phyloP scores from a whole-genome alignment of 768 basidiomycete genomes.

The Tricholoma terreum region DNA sequence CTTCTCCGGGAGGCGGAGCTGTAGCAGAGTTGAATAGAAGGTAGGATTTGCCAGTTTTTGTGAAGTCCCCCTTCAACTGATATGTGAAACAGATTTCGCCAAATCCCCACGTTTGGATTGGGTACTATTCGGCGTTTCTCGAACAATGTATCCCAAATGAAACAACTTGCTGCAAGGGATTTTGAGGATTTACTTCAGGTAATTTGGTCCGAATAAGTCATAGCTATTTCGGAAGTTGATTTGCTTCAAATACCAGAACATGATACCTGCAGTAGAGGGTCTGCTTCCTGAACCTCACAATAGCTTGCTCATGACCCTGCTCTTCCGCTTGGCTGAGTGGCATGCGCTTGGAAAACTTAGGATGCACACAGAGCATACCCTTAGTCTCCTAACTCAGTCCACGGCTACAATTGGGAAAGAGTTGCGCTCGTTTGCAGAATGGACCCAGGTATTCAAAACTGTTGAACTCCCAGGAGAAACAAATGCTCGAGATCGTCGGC shows the following conservation, averaged over 20 bases:
- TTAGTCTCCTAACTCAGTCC: conserved; percentile 15
- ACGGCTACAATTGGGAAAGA: conserved; percentile 18
- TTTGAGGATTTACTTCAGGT: conserved; percentile 31
- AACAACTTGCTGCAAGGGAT: conserved; percentile 20
- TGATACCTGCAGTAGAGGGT: conserved; percentile 32
- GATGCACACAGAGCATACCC: conserved; percentile 23
- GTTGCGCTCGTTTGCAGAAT: conserved; percentile 17
- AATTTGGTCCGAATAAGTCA: not conserved
- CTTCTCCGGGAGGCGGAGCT: not conserved
- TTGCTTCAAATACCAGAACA: conserved; percentile 17
- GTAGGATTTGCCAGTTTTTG: not conserved
- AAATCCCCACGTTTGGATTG: no score
- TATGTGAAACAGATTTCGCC: conserved; percentile 21
- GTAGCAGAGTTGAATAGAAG: conserved; percentile 3
- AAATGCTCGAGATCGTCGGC: not conserved
- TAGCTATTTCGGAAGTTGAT: not conserved
- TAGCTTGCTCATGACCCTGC: conserved; percentile 13
- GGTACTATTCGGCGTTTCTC: no score
- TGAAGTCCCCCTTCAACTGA: not conserved
- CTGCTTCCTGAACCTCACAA: conserved; percentile 27
- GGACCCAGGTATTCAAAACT: conserved; percentile 20
- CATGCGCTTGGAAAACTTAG: conserved; percentile 28
- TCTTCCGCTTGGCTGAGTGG: conserved; percentile 25
- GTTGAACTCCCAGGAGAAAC: conserved; percentile 1
- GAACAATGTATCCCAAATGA: conserved; percentile 17